These are phyloP conservation scores for Cladophialophora chaetospira DNA, from an alignment of 2,329 filamentous ascomycete species.

Conservation along the genomic window DNA sequence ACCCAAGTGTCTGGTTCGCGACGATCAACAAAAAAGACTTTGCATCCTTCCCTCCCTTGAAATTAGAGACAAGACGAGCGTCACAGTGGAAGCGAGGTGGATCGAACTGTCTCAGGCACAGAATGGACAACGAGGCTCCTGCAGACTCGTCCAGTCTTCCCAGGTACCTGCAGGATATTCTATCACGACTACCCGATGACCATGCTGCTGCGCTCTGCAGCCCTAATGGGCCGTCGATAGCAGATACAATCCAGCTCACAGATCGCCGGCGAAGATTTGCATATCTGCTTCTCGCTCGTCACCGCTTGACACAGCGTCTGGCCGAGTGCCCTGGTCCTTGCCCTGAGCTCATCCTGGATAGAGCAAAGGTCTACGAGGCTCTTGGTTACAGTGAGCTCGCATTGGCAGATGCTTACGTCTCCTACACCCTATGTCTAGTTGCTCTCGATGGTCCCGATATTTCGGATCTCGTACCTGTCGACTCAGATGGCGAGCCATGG, in stretches of 20 bases:
- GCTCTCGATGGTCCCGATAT: conserved; percentile 66
- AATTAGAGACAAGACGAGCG: not conserved
- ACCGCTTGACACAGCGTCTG: conserved; percentile 19
- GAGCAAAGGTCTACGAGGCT: conserved; percentile 69
- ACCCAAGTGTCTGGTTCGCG: not conserved
- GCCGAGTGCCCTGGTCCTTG: conserved; percentile 17
- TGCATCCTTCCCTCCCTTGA: not conserved
- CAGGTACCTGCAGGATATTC: conserved; percentile 6
- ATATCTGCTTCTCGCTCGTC: conserved; percentile 24
- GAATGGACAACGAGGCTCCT: not conserved
- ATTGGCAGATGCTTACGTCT: conserved; percentile 84
- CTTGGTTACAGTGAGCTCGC: conserved; percentile 89
- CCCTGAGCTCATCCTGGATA: conserved; percentile 40
- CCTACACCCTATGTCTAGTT: conserved; percentile 76
- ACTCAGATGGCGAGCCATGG: conserved; percentile 38
- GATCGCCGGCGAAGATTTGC: conserved; percentile 15
- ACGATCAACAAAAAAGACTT: not conserved
- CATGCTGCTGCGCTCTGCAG: not conserved
- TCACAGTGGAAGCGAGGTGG: too few species aligned
- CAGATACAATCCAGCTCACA: conserved; percentile 8
- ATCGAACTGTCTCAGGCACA: not conserved
- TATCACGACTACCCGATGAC: conserved; percentile 7
- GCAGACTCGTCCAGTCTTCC: not conserved
- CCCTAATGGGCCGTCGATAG: not conserved
- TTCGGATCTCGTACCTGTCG: conserved; percentile 69